Evolutionary conservation across 169 alveolate species (phyloP), one percentile per base, ranked within the genome.

Genomic region (Blepharisma undulans): DNA sequence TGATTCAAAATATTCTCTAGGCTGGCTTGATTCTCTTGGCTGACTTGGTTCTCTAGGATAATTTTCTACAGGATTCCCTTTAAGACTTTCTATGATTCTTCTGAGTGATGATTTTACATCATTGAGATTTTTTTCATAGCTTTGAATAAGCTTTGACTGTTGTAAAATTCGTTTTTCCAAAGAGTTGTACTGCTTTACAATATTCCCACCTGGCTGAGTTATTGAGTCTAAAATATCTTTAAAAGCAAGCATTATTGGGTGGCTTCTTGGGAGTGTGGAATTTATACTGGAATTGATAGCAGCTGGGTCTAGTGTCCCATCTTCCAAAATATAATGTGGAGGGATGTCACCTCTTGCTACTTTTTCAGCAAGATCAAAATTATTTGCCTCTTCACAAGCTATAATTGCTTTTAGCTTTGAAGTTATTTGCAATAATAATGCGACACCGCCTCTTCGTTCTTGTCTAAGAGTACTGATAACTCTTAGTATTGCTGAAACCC

Each of bases 341-440:
- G 72, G 72, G 29, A 86, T 71, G 10, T 86, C 84, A 0, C 91
- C 91, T 72, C 72, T 72, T n/a, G 72, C 29, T n/a, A 86, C 91
- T 86, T 86, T 86, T 86, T 86, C 91, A 1, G 91, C 91, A 25
- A 86, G 66, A 4, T 86, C 91, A 19, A 66, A 66, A 25, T 86
- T 72, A 21, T 32, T 48, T 21, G 91, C 91, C 6, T 86, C 84
- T 27, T 60, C 81, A 86, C 91, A 86, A 86, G 91, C 91, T 60
- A 86, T 22, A 21, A 86, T 72, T 10, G 91, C 91, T 33, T 33
- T 60, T 19, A 86, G 84, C 36, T 86, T 86, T 27, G 27, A n/a
- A 32, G 72, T 25, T 2, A 86, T 71, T 86, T 21, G n/a, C 10
- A 21, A 4, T 19, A 86, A 21, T 27, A n/a, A 21, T 30, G 30